Evolutionary conservation across 23 red algal genomes (phyloP).

Genomic region (Agarophyton chilense): DNA sequence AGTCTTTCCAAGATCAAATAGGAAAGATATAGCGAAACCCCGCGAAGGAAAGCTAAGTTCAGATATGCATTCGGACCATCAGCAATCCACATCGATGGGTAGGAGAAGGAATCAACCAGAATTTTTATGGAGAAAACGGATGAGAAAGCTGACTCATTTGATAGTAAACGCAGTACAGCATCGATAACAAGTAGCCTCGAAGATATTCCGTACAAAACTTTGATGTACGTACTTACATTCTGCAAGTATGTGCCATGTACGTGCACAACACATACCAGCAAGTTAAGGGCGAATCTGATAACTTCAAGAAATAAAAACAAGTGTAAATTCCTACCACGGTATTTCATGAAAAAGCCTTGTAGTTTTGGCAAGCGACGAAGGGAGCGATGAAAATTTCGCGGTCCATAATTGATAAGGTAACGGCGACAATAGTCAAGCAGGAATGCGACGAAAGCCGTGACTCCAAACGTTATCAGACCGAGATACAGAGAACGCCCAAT

Average conservation of each 20-base stretch:
- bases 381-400: not conserved
- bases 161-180: slow-evolving; percentile 16
- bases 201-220: slow-evolving; percentile 35
- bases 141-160: slow-evolving; percentile 51
- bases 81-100: slow-evolving; percentile 62
- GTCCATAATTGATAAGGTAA: slow-evolving; percentile 10
- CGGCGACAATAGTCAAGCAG: slow-evolving; percentile 29
- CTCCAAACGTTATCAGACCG: slow-evolving; percentile 35
- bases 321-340: slow-evolving; percentile 25
- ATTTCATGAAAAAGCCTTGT: slow-evolving; percentile 22
- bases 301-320: slow-evolving; percentile 51
- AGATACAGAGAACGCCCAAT: slow-evolving; percentile 36
- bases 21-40: slow-evolving; percentile 23
- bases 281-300: slow-evolving; percentile 32
- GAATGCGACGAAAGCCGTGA: slow-evolving; percentile 15
- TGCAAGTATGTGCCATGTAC: slow-evolving; percentile 67
- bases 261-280: slow-evolving; percentile 46
- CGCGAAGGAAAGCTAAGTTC: slow-evolving; percentile 68
- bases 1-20: slow-evolving; percentile 40
- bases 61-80: slow-evolving; percentile 53
- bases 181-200: slow-evolving; percentile 34
- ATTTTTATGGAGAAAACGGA: slow-evolving; percentile 28
- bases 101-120: slow-evolving; percentile 44
- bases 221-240: slow-evolving; percentile 34
- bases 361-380: not conserved